These are phyloP conservation scores for Trametopsis cervina DNA, from an alignment of 768 basidiomycete genomes.

Conservation along the genomic window DNA sequence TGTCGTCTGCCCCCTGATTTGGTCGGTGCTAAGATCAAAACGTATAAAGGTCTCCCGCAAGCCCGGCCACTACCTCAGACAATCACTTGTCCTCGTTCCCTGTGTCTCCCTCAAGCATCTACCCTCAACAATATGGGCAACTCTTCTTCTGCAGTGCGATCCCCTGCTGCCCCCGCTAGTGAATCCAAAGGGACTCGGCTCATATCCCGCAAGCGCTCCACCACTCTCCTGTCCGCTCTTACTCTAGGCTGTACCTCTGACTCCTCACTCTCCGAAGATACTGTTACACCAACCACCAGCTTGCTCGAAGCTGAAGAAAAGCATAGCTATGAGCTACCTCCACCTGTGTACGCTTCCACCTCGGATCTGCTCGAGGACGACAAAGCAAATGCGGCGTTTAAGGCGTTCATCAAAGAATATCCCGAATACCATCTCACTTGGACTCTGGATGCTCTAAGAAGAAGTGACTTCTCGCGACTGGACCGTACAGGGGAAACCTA, in stretches of 20 bases:
- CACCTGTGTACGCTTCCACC: slow-evolving; percentile 22
- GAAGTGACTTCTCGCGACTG: slow-evolving; percentile 27
- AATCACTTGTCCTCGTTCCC: background rate
- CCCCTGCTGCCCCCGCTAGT: background rate
- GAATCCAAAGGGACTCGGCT: slow-evolving; percentile 7
- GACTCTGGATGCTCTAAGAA: slow-evolving; percentile 27
- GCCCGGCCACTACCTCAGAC: background rate
- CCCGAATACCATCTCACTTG: slow-evolving; percentile 28
- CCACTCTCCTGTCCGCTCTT: slow-evolving; percentile 19
- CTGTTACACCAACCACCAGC: slow-evolving; percentile 3
- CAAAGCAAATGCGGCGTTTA: slow-evolving; percentile 35
- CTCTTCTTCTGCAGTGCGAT: slow-evolving; percentile 6
- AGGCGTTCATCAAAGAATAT: slow-evolving; percentile 35
- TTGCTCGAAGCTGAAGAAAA: slow-evolving; percentile 17
- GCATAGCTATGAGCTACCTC: slow-evolving; percentile 20
- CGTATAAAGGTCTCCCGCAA: slow-evolving; percentile 7
- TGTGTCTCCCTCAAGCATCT: background rate
- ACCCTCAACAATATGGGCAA: slow-evolving; percentile 6
- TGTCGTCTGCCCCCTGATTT: background rate
- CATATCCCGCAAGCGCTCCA: slow-evolving; percentile 19
- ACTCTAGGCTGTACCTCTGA: slow-evolving; percentile 22
- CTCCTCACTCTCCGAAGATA: slow-evolving; percentile 12
- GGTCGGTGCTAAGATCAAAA: background rate
- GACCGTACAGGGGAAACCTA: slow-evolving; percentile 60
- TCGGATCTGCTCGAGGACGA: slow-evolving; percentile 24